These are phyloP conservation scores for Plasmodium knowlesi DNA, from an alignment of 169 alveolate genomes.

Conservation along the genomic window DNA sequence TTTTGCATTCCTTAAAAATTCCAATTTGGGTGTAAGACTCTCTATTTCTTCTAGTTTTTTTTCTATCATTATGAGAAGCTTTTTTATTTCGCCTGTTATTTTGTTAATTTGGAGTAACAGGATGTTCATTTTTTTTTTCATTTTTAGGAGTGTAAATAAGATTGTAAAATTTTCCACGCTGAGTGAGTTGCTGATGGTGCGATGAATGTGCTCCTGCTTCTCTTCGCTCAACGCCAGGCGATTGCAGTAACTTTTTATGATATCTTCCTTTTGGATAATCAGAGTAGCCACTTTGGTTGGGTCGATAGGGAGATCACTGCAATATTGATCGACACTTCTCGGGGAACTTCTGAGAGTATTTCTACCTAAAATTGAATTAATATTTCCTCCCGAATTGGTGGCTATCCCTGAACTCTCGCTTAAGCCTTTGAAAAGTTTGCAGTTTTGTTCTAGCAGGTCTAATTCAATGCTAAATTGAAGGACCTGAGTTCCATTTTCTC, in stretches of 20 bases:
- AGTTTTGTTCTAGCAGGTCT: slow-evolving; percentile 3
- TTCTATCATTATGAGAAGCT: slow-evolving; percentile 10
- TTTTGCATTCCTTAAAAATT: not conserved
- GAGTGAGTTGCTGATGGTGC: not conserved
- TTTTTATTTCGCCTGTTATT: slow-evolving; percentile 18
- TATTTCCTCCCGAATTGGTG: not conserved
- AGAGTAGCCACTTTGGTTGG: not conserved
- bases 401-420: not conserved
- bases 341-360: not conserved
- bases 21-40: slow-evolving; percentile 4
- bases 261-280: slow-evolving; percentile 26
- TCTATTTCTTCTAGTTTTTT: not conserved
- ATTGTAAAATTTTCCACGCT: slow-evolving; percentile 19
- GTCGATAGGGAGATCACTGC: not conserved
- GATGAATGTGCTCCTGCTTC: not conserved
- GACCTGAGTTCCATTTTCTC: not conserved
- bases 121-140: slow-evolving; percentile 26
- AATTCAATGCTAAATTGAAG: slow-evolving; percentile 13
- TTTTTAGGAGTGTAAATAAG: slow-evolving; percentile 42
- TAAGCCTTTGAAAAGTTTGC: slow-evolving; percentile 31
- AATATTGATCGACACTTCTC: not conserved
- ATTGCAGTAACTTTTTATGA: not conserved
- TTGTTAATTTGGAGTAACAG: slow-evolving; percentile 26
- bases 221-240: not conserved
- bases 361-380: too few species aligned